Base-by-base conservation (phyloP, 2,329 filamentous ascomycete species). In the Trichophyton mentagrophytes region DNA sequence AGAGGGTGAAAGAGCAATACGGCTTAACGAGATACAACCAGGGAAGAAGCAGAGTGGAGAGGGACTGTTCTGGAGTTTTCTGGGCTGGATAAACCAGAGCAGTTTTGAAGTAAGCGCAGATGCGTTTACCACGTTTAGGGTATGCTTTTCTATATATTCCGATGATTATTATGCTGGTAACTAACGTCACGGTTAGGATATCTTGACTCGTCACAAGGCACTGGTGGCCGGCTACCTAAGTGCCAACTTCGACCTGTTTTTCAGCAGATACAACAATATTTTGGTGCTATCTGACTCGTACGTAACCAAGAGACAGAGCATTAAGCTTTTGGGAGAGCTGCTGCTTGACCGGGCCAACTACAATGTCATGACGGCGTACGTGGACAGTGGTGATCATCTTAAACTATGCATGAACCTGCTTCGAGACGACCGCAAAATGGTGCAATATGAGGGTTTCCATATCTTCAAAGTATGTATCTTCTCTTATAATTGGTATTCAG, bases 371-470 rank as follows among this genome's bases (percentile, higher is more conserved):
- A 97, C 92, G 61, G 85, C 88, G 64, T 99, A 97, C 71, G 93
- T 99, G 62, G 91, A 96, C 72, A 86, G 88, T 57, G 91, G 91
- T 63, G 92, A 97, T 71, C 91, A 99, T 71, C 82, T 99, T 67
- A 99, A 99, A 77, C 88, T 97, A 65, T 93, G 91, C 77, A 99
- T 99, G 93, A 97, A 95, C 73, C 80, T 99, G 62, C 79, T 99
- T 63, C 86, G 90, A 66, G 93, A 97, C 73, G 92, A 97, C 73
- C 85, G 92, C 67, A 93, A 95, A 74, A 99, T 99, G 91, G 93
- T 99, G 64, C 93, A 97, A 75, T 99, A 99, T 72, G 93, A 99
- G 73, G 93, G 91, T 6, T 99, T 99, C 73, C 93, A 99, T 72
- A 92, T 99, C 47, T 99, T 99, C 82, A 99, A 99, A 79, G 82